Percentiles rank a stretch among this genome's conserved stretches.
These are phyloP conservation scores for Cryptococcus deneoformans DNA, from an alignment of 1,284 basidiomycete species.

Conservation along the genomic window DNA sequence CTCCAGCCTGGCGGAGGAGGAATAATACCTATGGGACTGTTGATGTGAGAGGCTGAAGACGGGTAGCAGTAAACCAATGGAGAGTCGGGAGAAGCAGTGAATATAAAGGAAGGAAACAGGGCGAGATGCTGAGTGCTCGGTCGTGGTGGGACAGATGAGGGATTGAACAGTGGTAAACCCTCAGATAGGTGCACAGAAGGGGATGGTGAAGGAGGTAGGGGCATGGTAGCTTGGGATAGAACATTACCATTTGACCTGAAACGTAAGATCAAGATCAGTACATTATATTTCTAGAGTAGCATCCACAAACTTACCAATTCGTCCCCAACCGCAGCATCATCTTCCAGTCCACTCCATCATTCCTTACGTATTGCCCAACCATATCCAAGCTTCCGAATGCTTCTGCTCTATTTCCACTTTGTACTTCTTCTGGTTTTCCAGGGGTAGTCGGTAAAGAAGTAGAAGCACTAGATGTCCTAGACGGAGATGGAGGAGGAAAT, in stretches of 20 bases:
- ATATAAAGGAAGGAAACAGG: conserved; percentile 47
- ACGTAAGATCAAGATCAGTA: not conserved
- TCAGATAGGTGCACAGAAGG: not conserved
- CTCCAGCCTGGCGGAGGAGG: conserved; percentile 50
- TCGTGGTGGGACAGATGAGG: conserved; percentile 1
- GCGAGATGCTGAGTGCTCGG: conserved; percentile 35
- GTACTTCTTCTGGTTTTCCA: not conserved
- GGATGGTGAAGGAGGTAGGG: conserved; percentile 39
- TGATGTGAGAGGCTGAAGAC: not conserved
- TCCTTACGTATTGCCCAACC: conserved; percentile 29
- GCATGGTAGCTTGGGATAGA: conserved; percentile 28
- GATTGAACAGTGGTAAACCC: not conserved
- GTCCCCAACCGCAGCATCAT: conserved; percentile 44
- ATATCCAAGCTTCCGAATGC: not conserved
- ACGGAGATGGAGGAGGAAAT: conserved; percentile 44
- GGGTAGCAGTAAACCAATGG: conserved; percentile 44
- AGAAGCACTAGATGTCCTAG: conserved; percentile 20
- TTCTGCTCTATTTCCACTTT: not conserved
- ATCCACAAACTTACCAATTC: conserved; percentile 39
- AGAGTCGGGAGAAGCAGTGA: conserved; percentile 38
- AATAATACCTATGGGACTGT: conserved; percentile 39
- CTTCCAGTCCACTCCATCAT: conserved; percentile 50
- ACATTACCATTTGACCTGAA: conserved; percentile 46
- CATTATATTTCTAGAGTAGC: not conserved
- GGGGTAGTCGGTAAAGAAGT: conserved; percentile 1